Percentiles rank a stretch among this genome's conserved stretches.
These are phyloP conservation scores for Rutstroemia sp. DNA, from an alignment of 2,329 filamentous ascomycete species.

Conservation along the genomic window DNA sequence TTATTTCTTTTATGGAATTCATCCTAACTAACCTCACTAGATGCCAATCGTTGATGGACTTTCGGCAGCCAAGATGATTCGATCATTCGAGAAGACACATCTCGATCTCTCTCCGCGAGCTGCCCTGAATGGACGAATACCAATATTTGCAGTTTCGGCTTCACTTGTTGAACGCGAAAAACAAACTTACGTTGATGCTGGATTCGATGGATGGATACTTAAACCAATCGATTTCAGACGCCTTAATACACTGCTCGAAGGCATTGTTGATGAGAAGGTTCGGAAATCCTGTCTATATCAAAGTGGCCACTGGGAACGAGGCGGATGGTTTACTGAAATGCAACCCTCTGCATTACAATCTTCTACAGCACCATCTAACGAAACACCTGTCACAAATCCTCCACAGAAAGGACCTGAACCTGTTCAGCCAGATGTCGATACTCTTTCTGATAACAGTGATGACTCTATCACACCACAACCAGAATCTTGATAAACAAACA, in stretches of 20 bases:
- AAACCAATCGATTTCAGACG: conserved; percentile 81
- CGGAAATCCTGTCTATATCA: conserved; percentile 60
- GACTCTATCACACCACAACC: not conserved
- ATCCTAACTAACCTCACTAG: conserved; percentile 35
- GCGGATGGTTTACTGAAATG: conserved; percentile 65
- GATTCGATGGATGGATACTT: conserved; percentile 86
- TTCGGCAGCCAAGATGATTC: conserved; percentile 75
- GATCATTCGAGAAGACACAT: conserved; percentile 57
- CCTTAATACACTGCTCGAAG: conserved; percentile 59
- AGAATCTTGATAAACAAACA: no score
- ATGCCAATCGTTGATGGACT: conserved; percentile 91
- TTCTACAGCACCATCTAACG: not conserved
- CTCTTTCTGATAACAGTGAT: not conserved
- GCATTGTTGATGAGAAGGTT: conserved; percentile 55
- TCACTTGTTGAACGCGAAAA: conserved; percentile 66
- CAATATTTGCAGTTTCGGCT: conserved; percentile 82
- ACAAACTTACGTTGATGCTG: conserved; percentile 63
- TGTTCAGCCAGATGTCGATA: not conserved
- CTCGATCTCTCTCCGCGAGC: conserved; percentile 51
- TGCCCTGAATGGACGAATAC: conserved; percentile 55
- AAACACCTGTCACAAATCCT: conserved; percentile 1
- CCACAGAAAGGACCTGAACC: not conserved
- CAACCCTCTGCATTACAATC: conserved; percentile 4
- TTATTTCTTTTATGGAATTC: not conserved
- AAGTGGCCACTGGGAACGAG: conserved; percentile 71